These are phyloP conservation scores for Luzula sylvatica DNA, from an alignment of 176 grass and related monocot species.

Conservation along the genomic window DNA sequence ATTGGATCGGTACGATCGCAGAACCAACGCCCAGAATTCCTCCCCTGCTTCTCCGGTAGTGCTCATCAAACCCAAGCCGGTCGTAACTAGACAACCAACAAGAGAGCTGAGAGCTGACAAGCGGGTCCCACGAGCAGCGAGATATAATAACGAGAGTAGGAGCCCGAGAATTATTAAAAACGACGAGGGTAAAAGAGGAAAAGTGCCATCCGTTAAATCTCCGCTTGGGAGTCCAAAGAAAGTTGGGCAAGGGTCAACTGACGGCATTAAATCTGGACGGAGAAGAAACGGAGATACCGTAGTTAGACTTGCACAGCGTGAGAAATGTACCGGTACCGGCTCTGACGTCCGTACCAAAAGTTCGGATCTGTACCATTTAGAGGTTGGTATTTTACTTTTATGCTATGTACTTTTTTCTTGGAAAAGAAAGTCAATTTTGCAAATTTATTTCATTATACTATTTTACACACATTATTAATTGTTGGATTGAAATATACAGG, in stretches of 20 bases:
- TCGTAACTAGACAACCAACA: background rate
- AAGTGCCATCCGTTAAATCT: constrained; percentile 6
- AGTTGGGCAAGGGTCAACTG: background rate
- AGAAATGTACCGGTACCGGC: constrained; percentile 14
- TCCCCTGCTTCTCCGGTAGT: constrained; percentile 33
- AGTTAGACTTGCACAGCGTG: background rate
- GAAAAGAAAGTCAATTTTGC: background rate
- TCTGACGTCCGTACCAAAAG: background rate
- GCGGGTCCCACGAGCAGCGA: constrained; percentile 8
- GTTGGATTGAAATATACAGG: background rate
- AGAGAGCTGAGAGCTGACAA: constrained; percentile 5
- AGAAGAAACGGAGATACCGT: constrained; percentile 15
- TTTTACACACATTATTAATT: background rate
- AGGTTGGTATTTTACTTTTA: constrained; percentile 5
- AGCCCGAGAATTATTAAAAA: background rate
- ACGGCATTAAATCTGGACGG: background rate
- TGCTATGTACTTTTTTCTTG: background rate
- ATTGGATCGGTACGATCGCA: background rate
- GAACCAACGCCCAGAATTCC: background rate
- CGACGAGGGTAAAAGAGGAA: background rate
- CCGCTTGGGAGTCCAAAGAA: constrained; percentile 17
- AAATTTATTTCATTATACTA: background rate
- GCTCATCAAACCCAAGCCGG: constrained; percentile 35
- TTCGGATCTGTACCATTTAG: background rate
- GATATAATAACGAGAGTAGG: background rate